phyloP scores from a whole-genome alignment of 1,139 yeast genomes.

The Debaryomyces coudertii region DNA sequence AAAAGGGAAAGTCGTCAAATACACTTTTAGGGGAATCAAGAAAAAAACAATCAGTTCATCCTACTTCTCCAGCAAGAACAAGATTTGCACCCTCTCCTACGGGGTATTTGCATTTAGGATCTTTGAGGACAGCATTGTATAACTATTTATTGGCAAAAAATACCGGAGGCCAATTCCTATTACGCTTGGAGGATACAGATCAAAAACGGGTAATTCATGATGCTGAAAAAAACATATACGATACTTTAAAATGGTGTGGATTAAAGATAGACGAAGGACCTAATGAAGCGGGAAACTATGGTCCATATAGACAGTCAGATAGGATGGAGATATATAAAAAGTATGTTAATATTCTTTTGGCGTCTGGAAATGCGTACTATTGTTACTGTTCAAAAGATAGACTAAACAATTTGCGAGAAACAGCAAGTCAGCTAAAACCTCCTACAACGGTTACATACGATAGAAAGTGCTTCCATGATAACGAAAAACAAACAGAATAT shows the following conservation, averaged over 20 bases:
- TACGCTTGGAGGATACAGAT: slow-evolving; percentile 93
- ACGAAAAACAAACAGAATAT: slow-evolving; percentile 23
- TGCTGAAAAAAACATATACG: slow-evolving; percentile 81
- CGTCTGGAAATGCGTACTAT: slow-evolving; percentile 74
- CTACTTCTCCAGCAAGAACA: slow-evolving; percentile 70
- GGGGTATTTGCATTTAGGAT: slow-evolving; percentile 88
- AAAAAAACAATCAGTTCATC: slow-evolving; percentile 36
- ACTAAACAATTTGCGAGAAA: slow-evolving; percentile 62
- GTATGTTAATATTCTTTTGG: slow-evolving; percentile 59
- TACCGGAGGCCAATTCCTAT: slow-evolving; percentile 78
- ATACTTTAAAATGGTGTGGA: slow-evolving; percentile 78
- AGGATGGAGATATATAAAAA: slow-evolving; percentile 63
- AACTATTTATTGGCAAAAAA: slow-evolving; percentile 80
- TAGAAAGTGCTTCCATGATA: slow-evolving; percentile 62
- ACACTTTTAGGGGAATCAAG: neutral
- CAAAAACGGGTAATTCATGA: slow-evolving; percentile 73
- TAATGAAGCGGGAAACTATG: slow-evolving; percentile 60
- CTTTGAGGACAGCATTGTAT: slow-evolving; percentile 88
- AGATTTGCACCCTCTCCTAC: slow-evolving; percentile 99
- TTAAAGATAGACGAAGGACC: slow-evolving; percentile 85
- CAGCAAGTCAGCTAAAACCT: slow-evolving; percentile 76
- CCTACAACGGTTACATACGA: slow-evolving; percentile 94
- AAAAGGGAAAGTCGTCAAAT: slow-evolving; percentile 9
- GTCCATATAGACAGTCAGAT: slow-evolving; percentile 86
- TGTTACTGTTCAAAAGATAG: slow-evolving; percentile 89